These are phyloP conservation scores for Kalanchoe fedtschenkoi DNA, from an alignment of 164 flowering plant genomes.

Conservation along the genomic window DNA sequence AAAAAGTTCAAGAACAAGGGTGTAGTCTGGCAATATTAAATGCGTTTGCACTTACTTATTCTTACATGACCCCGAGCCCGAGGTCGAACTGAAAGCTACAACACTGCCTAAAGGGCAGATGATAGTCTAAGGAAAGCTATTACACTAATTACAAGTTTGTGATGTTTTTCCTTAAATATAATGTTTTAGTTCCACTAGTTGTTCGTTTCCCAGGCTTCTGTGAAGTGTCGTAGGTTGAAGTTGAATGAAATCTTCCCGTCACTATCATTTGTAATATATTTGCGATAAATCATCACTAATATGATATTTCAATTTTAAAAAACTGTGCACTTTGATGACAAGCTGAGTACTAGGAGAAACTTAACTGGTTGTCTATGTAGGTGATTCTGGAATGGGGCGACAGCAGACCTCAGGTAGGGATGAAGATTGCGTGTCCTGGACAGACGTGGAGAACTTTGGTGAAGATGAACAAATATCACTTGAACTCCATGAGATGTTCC, in stretches of 20 bases:
- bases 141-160: background rate
- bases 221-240: background rate
- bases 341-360: background rate
- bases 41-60: background rate
- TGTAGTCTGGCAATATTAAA: background rate
- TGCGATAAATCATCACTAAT: too few relatives aligned
- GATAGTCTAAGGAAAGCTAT: background rate
- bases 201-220: background rate
- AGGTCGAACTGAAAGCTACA: background rate
- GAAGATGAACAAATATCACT: background rate
- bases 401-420: background rate
- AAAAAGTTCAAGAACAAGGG: background rate
- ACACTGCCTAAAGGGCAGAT: background rate
- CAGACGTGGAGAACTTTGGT: background rate
- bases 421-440: background rate
- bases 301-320: too few relatives aligned
- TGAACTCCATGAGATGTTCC: background rate
- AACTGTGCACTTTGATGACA: too few relatives aligned
- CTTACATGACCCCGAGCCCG: background rate
- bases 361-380: background rate
- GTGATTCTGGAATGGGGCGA: background rate
- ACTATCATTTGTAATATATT: too few relatives aligned
- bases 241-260: background rate
- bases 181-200: background rate
- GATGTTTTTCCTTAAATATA: background rate